phyloP scores from a whole-genome alignment of 2,329 filamentous ascomycete species.

The Colletotrichum spaethianum region DNA sequence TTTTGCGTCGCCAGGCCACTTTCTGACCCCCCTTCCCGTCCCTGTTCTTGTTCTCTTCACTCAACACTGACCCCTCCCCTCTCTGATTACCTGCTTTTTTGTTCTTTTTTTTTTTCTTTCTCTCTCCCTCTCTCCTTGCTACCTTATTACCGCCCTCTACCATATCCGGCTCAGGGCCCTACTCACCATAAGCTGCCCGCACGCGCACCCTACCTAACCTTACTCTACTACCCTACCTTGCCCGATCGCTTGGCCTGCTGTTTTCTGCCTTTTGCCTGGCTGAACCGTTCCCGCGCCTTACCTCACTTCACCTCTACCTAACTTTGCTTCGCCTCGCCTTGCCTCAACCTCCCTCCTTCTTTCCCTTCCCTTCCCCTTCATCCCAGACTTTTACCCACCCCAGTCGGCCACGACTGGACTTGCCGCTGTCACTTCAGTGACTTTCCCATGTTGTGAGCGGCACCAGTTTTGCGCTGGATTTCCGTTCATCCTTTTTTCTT shows the following conservation, averaged over 20 bases:
- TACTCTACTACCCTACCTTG: background rate
- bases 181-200: background rate
- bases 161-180: slow-evolving; percentile 11
- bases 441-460: slow-evolving; percentile 40
- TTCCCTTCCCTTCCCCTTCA: background rate
- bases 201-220: background rate
- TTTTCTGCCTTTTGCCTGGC: slow-evolving; percentile 12
- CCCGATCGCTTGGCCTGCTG: background rate
- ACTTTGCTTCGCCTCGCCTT: slow-evolving; percentile 17
- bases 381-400: slow-evolving; percentile 10
- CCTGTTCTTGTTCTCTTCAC: background rate
- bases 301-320: slow-evolving; percentile 14
- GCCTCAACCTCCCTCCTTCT: slow-evolving; percentile 7
- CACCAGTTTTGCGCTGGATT: slow-evolving; percentile 37
- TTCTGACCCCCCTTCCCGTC: slow-evolving; percentile 3
- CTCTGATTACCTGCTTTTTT: slow-evolving; percentile 24
- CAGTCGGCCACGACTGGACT: slow-evolving; percentile 17
- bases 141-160: slow-evolving; percentile 1
- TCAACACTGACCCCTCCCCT: slow-evolving; percentile 29
- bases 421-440: slow-evolving; percentile 34
- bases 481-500: slow-evolving; percentile 34
- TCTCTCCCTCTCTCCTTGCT: background rate
- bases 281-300: slow-evolving; percentile 21
- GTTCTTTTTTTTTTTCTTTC: background rate
- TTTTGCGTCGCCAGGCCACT: slow-evolving; percentile 27